A percentile compares a stretch with the other conserved stretches of the same genome.
Conservation (phyloP, 805 yeast species). For the Lipomyces lipofer region DNA sequence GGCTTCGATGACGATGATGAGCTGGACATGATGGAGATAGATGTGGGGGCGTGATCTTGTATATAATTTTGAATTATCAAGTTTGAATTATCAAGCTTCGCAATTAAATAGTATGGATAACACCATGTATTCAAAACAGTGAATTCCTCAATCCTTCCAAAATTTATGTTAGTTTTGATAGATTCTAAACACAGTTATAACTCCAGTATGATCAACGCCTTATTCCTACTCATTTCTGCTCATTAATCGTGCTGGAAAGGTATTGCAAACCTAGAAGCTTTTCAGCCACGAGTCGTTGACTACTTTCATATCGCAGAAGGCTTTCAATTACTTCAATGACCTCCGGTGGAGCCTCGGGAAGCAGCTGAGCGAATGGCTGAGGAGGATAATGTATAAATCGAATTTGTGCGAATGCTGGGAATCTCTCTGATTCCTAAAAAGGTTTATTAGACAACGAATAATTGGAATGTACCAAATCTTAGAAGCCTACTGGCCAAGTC, state of each 20-base stretch:
- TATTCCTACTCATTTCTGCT: too few relatives aligned
- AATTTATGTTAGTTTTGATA: too few relatives aligned
- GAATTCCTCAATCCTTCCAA: too few relatives aligned
- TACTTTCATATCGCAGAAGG: conserved; percentile 17
- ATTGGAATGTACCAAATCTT: too few relatives aligned
- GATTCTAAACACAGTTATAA: too few relatives aligned
- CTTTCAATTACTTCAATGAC: conserved; percentile 5
- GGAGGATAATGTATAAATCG: conserved; percentile 9
- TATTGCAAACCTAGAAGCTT: conserved; percentile 7
- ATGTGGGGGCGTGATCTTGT: background rate
- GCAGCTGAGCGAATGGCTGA: conserved; percentile 7
- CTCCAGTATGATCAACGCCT: too few relatives aligned
- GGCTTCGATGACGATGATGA: conserved; percentile 13
- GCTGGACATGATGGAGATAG: conserved; percentile 12
- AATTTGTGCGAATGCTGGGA: conserved; percentile 13
- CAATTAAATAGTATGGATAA: too few relatives aligned
- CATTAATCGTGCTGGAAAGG: too few relatives aligned
- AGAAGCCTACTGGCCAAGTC: conserved; percentile 45
- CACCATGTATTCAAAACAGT: too few relatives aligned
- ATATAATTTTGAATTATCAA: too few relatives aligned
- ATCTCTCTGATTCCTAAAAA: conserved; percentile 13
- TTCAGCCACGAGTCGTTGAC: conserved; percentile 10
- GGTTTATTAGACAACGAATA: background rate
- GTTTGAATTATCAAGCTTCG: too few relatives aligned
- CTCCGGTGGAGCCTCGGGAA: conserved; percentile 19